These are phyloP conservation scores for Acidomyces sp. DNA, from an alignment of 495 filamentous ascomycete species.

Conservation along the genomic window DNA sequence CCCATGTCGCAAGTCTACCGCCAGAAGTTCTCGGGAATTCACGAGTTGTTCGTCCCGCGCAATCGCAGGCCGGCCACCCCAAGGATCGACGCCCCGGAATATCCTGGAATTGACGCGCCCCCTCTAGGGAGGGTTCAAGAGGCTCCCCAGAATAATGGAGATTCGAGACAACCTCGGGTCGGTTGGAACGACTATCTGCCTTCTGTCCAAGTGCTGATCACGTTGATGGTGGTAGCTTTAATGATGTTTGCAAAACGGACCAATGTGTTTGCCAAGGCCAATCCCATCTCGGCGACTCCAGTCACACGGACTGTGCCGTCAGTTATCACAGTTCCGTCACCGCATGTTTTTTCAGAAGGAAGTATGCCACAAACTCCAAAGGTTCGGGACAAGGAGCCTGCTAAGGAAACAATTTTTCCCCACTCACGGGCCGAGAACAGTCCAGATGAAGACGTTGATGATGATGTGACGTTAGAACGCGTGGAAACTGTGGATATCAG, in stretches of 20 bases:
- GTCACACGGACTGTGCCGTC: too few species aligned
- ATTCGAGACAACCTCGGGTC: neutral
- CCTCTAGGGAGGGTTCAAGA: too few species aligned
- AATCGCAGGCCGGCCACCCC: slow-evolving; percentile 1
- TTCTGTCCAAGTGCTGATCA: neutral
- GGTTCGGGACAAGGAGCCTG: slow-evolving; percentile 16
- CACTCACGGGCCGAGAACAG: neutral
- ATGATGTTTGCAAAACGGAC: too few species aligned
- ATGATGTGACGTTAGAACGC: slow-evolving; percentile 1
- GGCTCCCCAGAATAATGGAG: too few species aligned
- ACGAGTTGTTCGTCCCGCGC: slow-evolving; percentile 32
- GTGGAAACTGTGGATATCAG: slow-evolving; percentile 2
- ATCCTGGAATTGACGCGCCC: slow-evolving; percentile 13
- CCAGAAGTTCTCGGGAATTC: slow-evolving; percentile 23
- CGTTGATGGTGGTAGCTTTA: slow-evolving; percentile 1
- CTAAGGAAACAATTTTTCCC: slow-evolving; percentile 18
- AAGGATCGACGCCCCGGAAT: slow-evolving; percentile 12
- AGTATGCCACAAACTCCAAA: slow-evolving; percentile 10
- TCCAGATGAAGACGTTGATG: neutral
- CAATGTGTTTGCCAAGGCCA: too few species aligned
- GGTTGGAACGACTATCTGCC: slow-evolving; percentile 2
- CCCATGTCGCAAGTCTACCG: slow-evolving; percentile 15
- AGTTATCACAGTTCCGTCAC: too few species aligned
- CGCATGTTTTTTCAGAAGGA: too few species aligned
- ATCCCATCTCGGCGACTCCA: too few species aligned